These are phyloP conservation scores for Bipolaris zeicola DNA, from an alignment of 2,329 filamentous ascomycete genomes.

Conservation along the genomic window DNA sequence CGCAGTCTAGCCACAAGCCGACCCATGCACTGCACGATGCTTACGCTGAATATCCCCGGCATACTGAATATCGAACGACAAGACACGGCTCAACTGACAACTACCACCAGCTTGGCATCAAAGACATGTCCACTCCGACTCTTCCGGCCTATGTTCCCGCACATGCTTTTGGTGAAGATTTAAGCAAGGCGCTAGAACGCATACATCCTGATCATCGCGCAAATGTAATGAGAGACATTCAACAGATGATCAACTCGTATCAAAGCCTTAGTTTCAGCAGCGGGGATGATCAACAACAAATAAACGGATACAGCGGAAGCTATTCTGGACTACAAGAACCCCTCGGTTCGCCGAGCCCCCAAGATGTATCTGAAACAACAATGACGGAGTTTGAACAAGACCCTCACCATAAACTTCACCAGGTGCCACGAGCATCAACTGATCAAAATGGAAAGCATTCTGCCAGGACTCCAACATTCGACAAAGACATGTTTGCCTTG, in stretches of 20 bases:
- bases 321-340: constrained; percentile 25
- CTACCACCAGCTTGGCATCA: constrained; percentile 28
- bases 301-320: constrained; percentile 3
- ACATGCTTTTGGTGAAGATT: constrained; percentile 19
- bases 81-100: constrained; percentile 33
- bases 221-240: constrained; percentile 41
- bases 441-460: constrained; percentile 4
- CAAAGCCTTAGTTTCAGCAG: constrained; percentile 25
- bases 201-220: constrained; percentile 28
- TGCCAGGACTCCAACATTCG: constrained; percentile 15
- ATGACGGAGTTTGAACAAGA: constrained; percentile 17
- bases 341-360: constrained; percentile 25
- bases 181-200: constrained; percentile 32
- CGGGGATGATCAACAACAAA: constrained; percentile 6
- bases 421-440: constrained; percentile 14
- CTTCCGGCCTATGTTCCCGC: constrained; percentile 3
- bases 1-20: constrained; percentile 15
- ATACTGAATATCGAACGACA: constrained; percentile 16
- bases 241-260: constrained; percentile 42
- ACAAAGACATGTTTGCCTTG: constrained; percentile 22
- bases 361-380: constrained; percentile 13
- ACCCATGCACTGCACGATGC: constrained; percentile 16
- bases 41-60: constrained; percentile 26
- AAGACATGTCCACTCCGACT: constrained; percentile 13
- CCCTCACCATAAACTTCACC: constrained; percentile 17